Conservation (phyloP, 148 eudicot genomes). For the Heliamphora exappendiculata region DNA sequence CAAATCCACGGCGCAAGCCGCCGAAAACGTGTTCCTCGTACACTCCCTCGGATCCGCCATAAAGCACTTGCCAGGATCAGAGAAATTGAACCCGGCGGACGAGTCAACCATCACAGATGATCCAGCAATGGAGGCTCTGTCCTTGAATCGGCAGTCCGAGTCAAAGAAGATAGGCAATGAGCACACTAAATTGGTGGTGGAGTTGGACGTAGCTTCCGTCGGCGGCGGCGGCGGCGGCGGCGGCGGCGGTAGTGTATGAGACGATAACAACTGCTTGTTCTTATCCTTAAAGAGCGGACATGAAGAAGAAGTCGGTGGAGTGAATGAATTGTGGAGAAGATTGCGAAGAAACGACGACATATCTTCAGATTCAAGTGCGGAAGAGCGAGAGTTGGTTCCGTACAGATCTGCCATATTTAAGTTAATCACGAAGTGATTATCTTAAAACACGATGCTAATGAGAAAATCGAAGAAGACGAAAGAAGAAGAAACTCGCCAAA, state of each 20-base stretch:
- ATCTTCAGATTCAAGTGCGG: slow-evolving; percentile 52
- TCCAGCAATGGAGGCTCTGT: not conserved
- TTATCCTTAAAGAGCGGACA: not conserved
- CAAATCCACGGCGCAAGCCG: slow-evolving; percentile 5
- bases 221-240: slow-evolving; percentile 4
- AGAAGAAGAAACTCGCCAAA: not conserved
- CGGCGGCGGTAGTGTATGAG: slow-evolving; percentile 7
- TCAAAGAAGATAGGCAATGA: slow-evolving; percentile 18
- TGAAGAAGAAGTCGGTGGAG: slow-evolving; percentile 6
- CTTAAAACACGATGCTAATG: not conserved
- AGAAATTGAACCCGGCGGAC: slow-evolving; percentile 17
- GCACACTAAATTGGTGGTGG: not conserved
- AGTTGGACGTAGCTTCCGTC: slow-evolving; percentile 1
- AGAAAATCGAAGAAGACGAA: slow-evolving; percentile 1
- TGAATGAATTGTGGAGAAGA: slow-evolving; percentile 45
- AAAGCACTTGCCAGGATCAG: slow-evolving; percentile 27
- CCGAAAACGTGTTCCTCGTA: not conserved
- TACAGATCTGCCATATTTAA: slow-evolving; percentile 39
- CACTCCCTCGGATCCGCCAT: slow-evolving; percentile 8
- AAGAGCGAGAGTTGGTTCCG: slow-evolving; percentile 19
- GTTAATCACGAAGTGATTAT: not conserved
- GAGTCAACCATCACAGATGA: slow-evolving; percentile 8
- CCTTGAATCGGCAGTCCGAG: slow-evolving; percentile 1
- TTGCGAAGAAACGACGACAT: slow-evolving; percentile 54
- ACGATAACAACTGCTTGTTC: slow-evolving; percentile 4